phyloP scores from a whole-genome alignment of 805 yeast genomes.

The Metschnikowia bowlesiae region DNA sequence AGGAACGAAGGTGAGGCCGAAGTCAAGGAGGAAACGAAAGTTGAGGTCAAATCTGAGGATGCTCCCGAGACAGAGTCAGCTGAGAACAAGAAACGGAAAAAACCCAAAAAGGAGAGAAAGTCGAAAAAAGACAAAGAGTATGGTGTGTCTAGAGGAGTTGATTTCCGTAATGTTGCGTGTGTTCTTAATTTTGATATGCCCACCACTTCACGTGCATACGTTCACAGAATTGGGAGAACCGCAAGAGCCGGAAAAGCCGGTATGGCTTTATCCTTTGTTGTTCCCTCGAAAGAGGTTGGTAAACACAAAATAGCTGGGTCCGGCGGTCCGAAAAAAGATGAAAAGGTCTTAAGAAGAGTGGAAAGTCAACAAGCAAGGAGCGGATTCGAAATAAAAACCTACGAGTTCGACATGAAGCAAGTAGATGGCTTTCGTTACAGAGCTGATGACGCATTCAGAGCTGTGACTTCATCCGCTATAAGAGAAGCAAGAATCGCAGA shows the following conservation, averaged over 20 bases:
- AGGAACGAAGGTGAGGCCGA: neutral
- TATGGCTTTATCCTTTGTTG: constrained; percentile 89
- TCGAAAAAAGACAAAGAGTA: constrained; percentile 64
- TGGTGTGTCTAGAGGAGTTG: constrained; percentile 96
- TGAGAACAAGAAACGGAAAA: constrained; percentile 1
- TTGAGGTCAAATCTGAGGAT: constrained; percentile 10
- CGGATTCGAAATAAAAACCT: constrained; percentile 77
- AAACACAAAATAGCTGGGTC: constrained; percentile 80
- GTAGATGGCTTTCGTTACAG: constrained; percentile 95
- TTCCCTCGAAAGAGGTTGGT: constrained; percentile 77
- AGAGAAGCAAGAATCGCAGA: constrained; percentile 93
- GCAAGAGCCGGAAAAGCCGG: constrained; percentile 97
- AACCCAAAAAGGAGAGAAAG: constrained; percentile 20
- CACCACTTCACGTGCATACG: constrained; percentile 78
- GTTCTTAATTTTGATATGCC: constrained; percentile 95
- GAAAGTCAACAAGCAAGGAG: constrained; percentile 68
- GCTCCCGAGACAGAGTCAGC: neutral
- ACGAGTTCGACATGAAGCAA: constrained; percentile 85
- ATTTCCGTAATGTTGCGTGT: constrained; percentile 93
- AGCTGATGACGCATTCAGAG: constrained; percentile 94
- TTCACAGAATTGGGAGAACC: constrained; percentile 94
- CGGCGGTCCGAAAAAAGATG: constrained; percentile 73
- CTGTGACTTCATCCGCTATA: constrained; percentile 83
- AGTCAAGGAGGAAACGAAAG: constrained; percentile 13
- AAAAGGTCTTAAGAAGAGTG: constrained; percentile 74